Percentiles rank a stretch among this genome's conserved stretches.
phyloP scores from a whole-genome alignment of 1,139 yeast genomes.

The Hyphopichia pseudoburtonii region DNA sequence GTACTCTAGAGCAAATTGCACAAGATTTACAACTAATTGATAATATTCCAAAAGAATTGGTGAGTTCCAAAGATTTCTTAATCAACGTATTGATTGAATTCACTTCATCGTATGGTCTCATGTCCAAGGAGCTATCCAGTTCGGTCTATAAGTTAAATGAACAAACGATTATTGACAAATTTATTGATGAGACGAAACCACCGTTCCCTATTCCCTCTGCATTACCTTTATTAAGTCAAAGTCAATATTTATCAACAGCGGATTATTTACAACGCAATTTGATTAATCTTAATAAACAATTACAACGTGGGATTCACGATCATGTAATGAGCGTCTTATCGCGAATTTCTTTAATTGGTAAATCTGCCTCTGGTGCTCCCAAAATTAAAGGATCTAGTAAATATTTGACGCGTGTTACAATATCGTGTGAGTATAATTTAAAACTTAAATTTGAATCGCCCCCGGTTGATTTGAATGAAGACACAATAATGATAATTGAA shows the following conservation, averaged over 20 bases:
- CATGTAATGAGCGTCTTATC: neutral
- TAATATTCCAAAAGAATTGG: neutral
- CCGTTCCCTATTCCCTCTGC: neutral
- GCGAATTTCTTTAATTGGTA: neutral
- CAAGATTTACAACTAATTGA: neutral
- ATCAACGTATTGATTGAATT: neutral
- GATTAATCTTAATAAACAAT: too few relatives aligned
- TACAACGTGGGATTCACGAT: neutral
- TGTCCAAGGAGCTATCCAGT: neutral
- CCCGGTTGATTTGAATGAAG: neutral
- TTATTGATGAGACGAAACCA: too few relatives aligned
- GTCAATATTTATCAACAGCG: constrained; percentile 27
- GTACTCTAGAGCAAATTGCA: neutral
- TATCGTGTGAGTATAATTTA: too few relatives aligned
- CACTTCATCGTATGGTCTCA: too few relatives aligned
- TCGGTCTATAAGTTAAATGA: neutral
- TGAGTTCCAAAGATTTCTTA: neutral
- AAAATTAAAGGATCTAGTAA: constrained; percentile 1
- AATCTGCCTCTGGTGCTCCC: too few relatives aligned
- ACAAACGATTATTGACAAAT: neutral
- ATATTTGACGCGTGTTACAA: neutral
- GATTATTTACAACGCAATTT: constrained; percentile 18
- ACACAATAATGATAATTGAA: constrained; percentile 12
- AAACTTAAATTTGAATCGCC: neutral
- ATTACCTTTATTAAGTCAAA: neutral